A percentile compares a stretch with the other conserved stretches of the same genome.
Conservation (phyloP, 768 basidiomycete genomes). For the Lactarius psammicola region DNA sequence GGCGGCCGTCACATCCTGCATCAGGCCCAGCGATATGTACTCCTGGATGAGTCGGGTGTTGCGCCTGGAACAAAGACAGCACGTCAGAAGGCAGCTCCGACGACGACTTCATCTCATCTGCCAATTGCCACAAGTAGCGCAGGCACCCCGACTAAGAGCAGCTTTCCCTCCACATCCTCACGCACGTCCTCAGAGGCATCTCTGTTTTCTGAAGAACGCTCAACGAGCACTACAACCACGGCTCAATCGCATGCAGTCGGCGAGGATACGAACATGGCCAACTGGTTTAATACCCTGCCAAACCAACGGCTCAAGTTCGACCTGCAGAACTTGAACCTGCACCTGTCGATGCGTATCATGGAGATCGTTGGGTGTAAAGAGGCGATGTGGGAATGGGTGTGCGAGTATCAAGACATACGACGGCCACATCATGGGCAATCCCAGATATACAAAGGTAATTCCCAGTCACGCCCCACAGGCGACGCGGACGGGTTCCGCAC, state of each 20-base stretch:
- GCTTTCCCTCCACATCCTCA: constrained; percentile 6
- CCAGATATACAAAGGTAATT: constrained; percentile 10
- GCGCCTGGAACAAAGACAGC: constrained; percentile 40
- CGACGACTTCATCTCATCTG: constrained; percentile 3
- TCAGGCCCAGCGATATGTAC: constrained; percentile 44
- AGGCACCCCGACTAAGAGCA: constrained; percentile 2
- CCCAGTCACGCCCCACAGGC: constrained; percentile 1
- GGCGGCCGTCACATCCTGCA: constrained; percentile 17
- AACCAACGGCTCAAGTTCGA: constrained; percentile 56
- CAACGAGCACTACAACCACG: background rate
- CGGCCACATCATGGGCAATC: too few relatives aligned
- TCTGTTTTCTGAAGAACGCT: background rate
- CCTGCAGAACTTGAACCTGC: constrained; percentile 56
- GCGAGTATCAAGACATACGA: constrained; percentile 45
- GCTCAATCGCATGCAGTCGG: background rate
- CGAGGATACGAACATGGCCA: background rate
- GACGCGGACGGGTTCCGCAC: constrained; percentile 9
- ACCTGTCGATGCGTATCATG: constrained; percentile 56
- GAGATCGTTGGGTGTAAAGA: constrained; percentile 72
- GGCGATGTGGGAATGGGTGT: constrained; percentile 78
- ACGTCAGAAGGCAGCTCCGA: constrained; percentile 17
- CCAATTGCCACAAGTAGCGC: background rate
- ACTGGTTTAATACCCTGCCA: constrained; percentile 44
- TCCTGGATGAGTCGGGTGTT: constrained; percentile 43
- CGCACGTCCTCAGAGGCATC: background rate